Conservation (phyloP, 2,329 filamentous ascomycete species). For the Stagonosporopsis rhizophila region DNA sequence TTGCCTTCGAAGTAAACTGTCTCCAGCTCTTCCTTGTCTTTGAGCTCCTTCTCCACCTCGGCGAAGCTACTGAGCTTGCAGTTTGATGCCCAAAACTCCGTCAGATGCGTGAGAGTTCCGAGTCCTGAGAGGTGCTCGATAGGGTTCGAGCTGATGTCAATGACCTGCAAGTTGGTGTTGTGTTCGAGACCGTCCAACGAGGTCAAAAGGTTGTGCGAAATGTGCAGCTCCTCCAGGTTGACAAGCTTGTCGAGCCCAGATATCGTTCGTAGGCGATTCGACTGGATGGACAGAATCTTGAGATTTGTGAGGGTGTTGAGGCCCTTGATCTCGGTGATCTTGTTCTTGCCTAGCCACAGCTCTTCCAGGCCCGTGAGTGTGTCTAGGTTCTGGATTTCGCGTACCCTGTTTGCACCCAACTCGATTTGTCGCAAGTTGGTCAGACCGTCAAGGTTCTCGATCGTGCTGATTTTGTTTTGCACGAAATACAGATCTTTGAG, state of each 20-base stretch:
- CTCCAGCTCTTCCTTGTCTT: slow-evolving; percentile 77
- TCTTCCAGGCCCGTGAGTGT: slow-evolving; percentile 79
- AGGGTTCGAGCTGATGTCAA: slow-evolving; percentile 91
- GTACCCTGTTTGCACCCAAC: slow-evolving; percentile 88
- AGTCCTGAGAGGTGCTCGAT: slow-evolving; percentile 78
- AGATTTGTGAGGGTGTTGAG: slow-evolving; percentile 79
- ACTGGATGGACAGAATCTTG: slow-evolving; percentile 90
- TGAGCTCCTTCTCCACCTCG: slow-evolving; percentile 80
- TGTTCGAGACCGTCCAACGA: slow-evolving; percentile 71
- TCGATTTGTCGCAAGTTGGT: slow-evolving; percentile 82
- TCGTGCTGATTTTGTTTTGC: slow-evolving; percentile 89
- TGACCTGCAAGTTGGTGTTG: slow-evolving; percentile 66
- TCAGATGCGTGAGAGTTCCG: slow-evolving; percentile 71
- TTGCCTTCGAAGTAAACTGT: slow-evolving; percentile 98
- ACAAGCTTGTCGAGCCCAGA: slow-evolving; percentile 75
- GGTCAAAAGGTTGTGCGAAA: slow-evolving; percentile 91
- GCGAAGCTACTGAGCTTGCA: slow-evolving; percentile 81
- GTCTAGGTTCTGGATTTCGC: slow-evolving; percentile 86
- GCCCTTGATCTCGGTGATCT: slow-evolving; percentile 82
- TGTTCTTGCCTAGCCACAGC: slow-evolving; percentile 96
- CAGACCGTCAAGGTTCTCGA: slow-evolving; percentile 82
- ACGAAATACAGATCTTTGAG: slow-evolving; percentile 90
- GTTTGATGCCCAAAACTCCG: slow-evolving; percentile 94
- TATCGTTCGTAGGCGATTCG: slow-evolving; percentile 85
- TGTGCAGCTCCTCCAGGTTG: slow-evolving; percentile 89